Evolutionary conservation across 108 stramenopile species (phyloP), one percentile per base, ranked within the genome.

Genomic region (Asterionellopsis glacialis): DNA sequence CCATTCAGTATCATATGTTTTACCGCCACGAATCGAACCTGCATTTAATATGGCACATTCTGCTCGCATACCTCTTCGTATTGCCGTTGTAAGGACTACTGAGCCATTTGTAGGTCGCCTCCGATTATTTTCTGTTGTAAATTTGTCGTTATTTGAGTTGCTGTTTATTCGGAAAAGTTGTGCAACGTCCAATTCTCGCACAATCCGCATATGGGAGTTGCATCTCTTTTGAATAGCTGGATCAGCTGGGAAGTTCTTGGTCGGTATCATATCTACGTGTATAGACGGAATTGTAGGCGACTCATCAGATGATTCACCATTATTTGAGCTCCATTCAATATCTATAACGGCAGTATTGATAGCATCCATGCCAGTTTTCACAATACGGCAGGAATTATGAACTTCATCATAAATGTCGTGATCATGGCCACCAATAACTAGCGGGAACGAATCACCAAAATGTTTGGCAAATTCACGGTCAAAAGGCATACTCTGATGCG

Each of bases 371-470:
- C 81, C 81, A 15, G 68, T 54, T 41, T 82, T 82, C 51, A 82
- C 25, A 27, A 78, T 69, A 12, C 75, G 58, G 11, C 52, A 24
- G 13, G 57, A 57, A 11, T 55, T 33, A 27, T 25, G 11, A 18
- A 45, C 59, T 61, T 69, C 67, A 41, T 73, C 67, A 45, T 64
- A 73, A 11, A 45, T 47, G 6, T 72, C 66, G 52, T 83, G 81
- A 44, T 83, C 69, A 51, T 82, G 81, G n/a, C 76, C 81, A 50
- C 81, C 81, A 22, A 82, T 13, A n/a, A 82, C 45, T 23, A 77
- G 0, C 40, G 55, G 69, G 60, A 57, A 70, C 61, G 16, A 49
- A n/a, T 43, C 57, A 9, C 45, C 44, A 51, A 65, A 61, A 4
- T 28, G n/a, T 25, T 63, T 38, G 5, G 74, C 67, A 24, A 81